Percentiles rank a stretch among this genome's conserved stretches.
These are phyloP conservation scores for Malus hybrid DNA, from an alignment of 331 rosid genomes.

Conservation along the genomic window DNA sequence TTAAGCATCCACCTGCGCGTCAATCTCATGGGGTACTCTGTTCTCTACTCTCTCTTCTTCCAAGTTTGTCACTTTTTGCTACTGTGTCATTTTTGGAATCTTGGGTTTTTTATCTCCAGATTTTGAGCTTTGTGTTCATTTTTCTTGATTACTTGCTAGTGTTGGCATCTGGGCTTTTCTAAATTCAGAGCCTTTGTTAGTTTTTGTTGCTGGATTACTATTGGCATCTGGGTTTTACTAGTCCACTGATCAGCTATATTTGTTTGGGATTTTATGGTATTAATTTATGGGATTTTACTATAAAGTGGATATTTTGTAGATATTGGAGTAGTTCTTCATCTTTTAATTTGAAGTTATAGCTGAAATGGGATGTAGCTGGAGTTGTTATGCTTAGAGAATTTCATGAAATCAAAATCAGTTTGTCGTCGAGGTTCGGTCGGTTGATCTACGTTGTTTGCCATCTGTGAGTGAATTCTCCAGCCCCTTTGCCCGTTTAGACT, in stretches of 20 bases:
- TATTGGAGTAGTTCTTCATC: neutral
- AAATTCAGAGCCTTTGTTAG: neutral
- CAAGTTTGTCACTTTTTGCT: conserved; percentile 3
- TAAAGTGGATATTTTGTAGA: neutral
- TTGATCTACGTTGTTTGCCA: conserved; percentile 11
- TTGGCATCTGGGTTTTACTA: conserved; percentile 13
- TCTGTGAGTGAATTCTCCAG: conserved; percentile 3
- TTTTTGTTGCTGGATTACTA: neutral
- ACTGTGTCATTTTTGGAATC: conserved; percentile 4
- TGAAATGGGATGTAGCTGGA: neutral
- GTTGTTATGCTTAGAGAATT: neutral
- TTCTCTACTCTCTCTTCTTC: neutral
- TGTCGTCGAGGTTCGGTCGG: conserved; percentile 1
- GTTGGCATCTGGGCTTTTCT: conserved; percentile 3
- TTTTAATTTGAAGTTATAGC: neutral
- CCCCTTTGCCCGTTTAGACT: neutral
- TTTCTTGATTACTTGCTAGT: neutral
- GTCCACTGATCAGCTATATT: neutral
- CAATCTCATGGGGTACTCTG: conserved; percentile 79
- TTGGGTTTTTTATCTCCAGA: conserved; percentile 6
- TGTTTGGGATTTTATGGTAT: neutral
- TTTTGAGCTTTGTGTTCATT: neutral
- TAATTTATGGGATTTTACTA: neutral
- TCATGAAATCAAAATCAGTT: neutral
- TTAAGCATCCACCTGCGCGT: conserved; percentile 85